phyloP scores from a whole-genome alignment of 768 basidiomycete genomes.

The Candolleomyces eurysporus region DNA sequence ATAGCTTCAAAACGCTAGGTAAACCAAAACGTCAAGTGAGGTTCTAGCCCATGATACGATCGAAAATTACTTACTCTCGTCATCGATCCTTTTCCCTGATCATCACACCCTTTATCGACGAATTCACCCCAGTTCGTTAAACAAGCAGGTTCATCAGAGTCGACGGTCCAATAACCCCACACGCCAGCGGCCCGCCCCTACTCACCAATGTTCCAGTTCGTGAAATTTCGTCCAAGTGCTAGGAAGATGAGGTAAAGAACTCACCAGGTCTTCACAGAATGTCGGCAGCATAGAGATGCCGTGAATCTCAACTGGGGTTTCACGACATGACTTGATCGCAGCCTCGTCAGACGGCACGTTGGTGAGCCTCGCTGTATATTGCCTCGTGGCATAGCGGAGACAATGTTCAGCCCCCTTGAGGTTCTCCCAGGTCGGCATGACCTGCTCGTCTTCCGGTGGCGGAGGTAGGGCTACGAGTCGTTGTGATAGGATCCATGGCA shows the following conservation, averaged over 20 bases:
- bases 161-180: slow-evolving; percentile 27
- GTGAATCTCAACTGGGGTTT: slow-evolving; percentile 25
- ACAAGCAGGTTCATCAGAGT: slow-evolving; percentile 24
- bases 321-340: slow-evolving; percentile 21
- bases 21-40: neutral
- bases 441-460: slow-evolving; percentile 14
- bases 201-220: neutral
- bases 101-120: slow-evolving; percentile 20
- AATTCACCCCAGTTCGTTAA: slow-evolving; percentile 26
- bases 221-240: neutral
- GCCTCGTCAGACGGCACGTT: slow-evolving; percentile 1
- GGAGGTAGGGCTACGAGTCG: neutral
- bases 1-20: slow-evolving; percentile 20
- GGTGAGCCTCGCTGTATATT: slow-evolving; percentile 25
- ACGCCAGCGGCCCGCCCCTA: slow-evolving; percentile 27
- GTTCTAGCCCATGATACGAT: neutral
- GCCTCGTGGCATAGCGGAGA: slow-evolving; percentile 26
- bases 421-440: slow-evolving; percentile 13
- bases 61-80: slow-evolving; percentile 9
- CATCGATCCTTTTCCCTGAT: slow-evolving; percentile 18
- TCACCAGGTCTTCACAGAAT: slow-evolving; percentile 28
- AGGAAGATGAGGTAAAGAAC: neutral
- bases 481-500: neutral
- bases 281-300: slow-evolving; percentile 17
- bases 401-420: slow-evolving; percentile 19